These are phyloP conservation scores for Dioscorea alata DNA, from an alignment of 106 monocot genomes.

Conservation along the genomic window DNA sequence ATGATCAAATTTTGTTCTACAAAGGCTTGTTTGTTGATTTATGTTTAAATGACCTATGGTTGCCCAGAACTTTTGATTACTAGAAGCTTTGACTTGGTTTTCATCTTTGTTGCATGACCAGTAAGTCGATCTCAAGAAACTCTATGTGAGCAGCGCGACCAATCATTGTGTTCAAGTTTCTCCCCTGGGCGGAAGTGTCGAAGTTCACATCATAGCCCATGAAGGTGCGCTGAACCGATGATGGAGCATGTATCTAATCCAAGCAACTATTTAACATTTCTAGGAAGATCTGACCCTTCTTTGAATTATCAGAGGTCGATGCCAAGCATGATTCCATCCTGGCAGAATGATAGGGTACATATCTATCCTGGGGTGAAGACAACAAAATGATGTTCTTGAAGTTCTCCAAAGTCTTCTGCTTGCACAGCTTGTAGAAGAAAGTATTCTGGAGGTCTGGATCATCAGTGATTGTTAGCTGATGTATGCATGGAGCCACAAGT, in stretches of 20 bases:
- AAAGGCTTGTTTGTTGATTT: too few relatives aligned
- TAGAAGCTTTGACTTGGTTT: too few relatives aligned
- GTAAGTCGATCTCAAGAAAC: conserved; percentile 86
- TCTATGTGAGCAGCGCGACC: conserved; percentile 96
- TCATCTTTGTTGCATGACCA: too few relatives aligned
- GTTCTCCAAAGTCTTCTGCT: conserved; percentile 86
- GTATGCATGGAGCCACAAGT: conserved; percentile 78
- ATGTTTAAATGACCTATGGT: too few relatives aligned
- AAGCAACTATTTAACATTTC: conserved; percentile 96
- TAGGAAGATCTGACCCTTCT: conserved; percentile 81
- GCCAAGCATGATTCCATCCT: conserved; percentile 85
- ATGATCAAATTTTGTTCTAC: too few relatives aligned
- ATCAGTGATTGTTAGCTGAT: conserved; percentile 93
- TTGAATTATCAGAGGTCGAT: conserved; percentile 72
- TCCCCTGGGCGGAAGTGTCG: conserved; percentile 62
- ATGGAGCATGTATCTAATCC: conserved; percentile 80
- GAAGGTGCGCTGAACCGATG: conserved; percentile 60
- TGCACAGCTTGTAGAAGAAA: conserved; percentile 91
- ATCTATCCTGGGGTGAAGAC: conserved; percentile 97
- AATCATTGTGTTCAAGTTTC: conserved; percentile 80
- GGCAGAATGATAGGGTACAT: conserved; percentile 97
- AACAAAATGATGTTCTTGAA: conserved; percentile 90
- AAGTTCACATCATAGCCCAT: conserved; percentile 95
- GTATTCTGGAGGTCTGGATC: conserved; percentile 85
- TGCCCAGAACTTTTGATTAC: too few relatives aligned